A percentile compares a stretch with the other conserved stretches of the same genome.
Conservation (phyloP, 176 grass and related monocot species). For the Phoenix dactylifera region DNA sequence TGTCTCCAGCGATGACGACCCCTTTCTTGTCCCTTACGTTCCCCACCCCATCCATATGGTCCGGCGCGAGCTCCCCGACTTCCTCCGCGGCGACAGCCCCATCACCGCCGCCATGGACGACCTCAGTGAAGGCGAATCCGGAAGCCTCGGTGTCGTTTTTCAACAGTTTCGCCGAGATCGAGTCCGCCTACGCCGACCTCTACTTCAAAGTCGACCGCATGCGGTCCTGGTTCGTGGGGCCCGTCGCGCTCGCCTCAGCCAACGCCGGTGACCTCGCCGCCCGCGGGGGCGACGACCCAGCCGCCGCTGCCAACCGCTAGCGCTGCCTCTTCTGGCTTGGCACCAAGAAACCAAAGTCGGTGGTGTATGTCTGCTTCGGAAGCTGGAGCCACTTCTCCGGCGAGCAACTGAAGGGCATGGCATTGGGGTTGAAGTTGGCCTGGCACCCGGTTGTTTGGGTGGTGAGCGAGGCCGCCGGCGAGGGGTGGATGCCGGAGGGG, state of each 20-base stretch:
- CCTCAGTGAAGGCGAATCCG: not conserved
- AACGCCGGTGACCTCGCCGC: not conserved
- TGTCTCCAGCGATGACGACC: no score
- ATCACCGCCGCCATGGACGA: not conserved
- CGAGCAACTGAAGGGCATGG: no score
- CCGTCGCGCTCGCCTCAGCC: not conserved
- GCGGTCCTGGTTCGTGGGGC: not conserved
- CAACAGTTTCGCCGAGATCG: not conserved
- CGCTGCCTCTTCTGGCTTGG: slow-evolving; percentile 39
- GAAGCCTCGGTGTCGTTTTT: not conserved
- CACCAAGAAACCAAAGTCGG: not conserved
- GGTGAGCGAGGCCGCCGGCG: no score
- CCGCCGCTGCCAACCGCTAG: slow-evolving; percentile 25
- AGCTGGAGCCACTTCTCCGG: no score
- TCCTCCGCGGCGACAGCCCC: not conserved
- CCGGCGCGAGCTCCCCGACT: no score
- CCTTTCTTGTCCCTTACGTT: not conserved
- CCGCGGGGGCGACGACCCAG: slow-evolving; percentile 2
- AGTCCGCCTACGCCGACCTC: no score
- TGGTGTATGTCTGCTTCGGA: no score
- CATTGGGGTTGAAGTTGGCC: no score
- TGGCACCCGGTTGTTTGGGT: no score
- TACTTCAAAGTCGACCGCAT: no score
- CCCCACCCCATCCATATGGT: not conserved
- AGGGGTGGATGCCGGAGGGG: no score